Base-by-base conservation (phyloP, 768 basidiomycete species). In the Termitomyces sp. region DNA sequence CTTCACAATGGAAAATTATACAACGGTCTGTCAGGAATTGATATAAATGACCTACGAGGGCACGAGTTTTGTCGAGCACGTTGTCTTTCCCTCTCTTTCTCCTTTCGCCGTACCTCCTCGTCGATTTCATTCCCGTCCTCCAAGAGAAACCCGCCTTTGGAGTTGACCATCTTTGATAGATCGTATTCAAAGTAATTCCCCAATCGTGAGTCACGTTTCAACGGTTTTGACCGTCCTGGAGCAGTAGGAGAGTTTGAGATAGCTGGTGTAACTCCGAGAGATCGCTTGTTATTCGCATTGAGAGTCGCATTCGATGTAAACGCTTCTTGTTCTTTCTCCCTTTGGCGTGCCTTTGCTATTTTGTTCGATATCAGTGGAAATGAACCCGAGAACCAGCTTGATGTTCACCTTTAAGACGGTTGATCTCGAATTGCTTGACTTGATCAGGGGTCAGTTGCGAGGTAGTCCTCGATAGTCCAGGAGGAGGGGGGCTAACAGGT, bases 181-280 rank as follows among this genome's bases (percentile, higher is more conserved):
- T 98, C 95, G 83, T 97, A 98, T 63, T 98, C 96, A 63, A 96
- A 96, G 74, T 98, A 98, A 49, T 84, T 91, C 28, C 93, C 96
- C 11, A 94, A 76, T 35, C 90, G 82, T 13, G 86, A 81, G 63
- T 94, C 90, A 7, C 88, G 83, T 66, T 83, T 83, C 55, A 93
- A 73, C 54, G 80, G 76, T 55, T 78, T 74, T 1, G 76, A 65
- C 26, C 76, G 78, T 0, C 75, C 82, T 10, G 78, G 76, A 0
- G 73, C 78, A 4, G 88, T 88, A 1, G 87, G 83, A 18, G 85
- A 85, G 13, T 75, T 79, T 28, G 86, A 84, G 7, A 69, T 72
- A n/a, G 82, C 81, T 43, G 86, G 76, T 2, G 79, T 73, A 28
- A 80, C 80, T 45, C 72, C 74, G 3, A 94, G 70, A 0, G 90